Base-by-base conservation (phyloP, 495 filamentous ascomycete species). In the Annulohypoxylon moriforme region DNA sequence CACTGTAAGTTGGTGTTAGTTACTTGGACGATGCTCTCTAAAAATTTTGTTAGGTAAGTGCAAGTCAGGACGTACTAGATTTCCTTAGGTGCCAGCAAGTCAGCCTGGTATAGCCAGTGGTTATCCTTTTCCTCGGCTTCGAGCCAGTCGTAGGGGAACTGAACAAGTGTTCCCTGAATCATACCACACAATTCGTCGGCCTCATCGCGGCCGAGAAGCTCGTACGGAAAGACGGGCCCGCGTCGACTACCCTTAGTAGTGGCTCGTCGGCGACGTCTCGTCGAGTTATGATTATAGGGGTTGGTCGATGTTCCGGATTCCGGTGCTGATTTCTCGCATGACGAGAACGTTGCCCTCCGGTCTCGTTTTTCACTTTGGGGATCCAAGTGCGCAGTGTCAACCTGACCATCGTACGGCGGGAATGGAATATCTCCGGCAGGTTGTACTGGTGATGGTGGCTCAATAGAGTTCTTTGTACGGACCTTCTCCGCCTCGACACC, bases 41-140 rank as follows among this genome's bases (percentile, higher is more conserved):
- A 8, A 6, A 33, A 16, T 61, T 27, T 7, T 20, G 16, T 18
- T 59, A 14, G 25, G 34, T 2, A 14, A 46, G 11, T 14, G n/a
- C 31, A 33, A 25, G 25, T 33, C 7, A 22, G 40, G 20, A 88
- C 94, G 88, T 88, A 97, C 95, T 98, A 99, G 66, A 99, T 99
- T 82, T 97, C 93, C 81, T 98, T 84, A 56, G 96, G 96, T 70
- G 96, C 96, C 77, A 99, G 89, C 76, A 96, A 91, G 79, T 99
- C 96, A 50, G 98, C 90, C 79, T 93, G 93, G 79, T 98, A 98
- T 52, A 98, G 88, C 96, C 96, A 99, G 77, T 97, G 97, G 40
- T 93, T 94, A 69, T 91, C 93, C 72, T 90, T 88, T 82, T 98
- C 96, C 81, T 98, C 96, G 72, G 90, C 90, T 59, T 87, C 87